These are phyloP conservation scores for Plenodomus tracheiphilus DNA, from an alignment of 2,329 filamentous ascomycete genomes.

Conservation along the genomic window DNA sequence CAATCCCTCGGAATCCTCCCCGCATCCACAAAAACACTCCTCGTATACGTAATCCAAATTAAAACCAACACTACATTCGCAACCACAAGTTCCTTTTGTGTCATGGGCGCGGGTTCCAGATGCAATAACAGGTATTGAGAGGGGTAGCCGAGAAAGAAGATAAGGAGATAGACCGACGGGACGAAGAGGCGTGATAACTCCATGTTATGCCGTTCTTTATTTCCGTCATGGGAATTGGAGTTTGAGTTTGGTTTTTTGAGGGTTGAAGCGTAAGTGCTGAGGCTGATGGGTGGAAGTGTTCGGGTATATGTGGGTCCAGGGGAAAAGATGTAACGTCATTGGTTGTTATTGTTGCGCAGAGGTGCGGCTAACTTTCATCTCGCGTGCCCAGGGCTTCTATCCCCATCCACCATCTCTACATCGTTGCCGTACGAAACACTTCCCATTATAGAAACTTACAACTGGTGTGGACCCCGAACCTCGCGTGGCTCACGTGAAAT, in stretches of 20 bases:
- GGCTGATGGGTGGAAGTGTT: background rate
- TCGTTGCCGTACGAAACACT: too few species aligned
- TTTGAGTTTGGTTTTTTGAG: background rate
- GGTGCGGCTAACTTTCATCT: background rate
- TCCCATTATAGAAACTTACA: background rate
- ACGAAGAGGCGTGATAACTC: constrained; percentile 59
- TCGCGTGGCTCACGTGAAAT: background rate
- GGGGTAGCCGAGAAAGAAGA: constrained; percentile 70
- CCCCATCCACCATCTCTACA: constrained; percentile 2
- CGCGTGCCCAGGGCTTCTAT: background rate
- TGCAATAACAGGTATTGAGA: constrained; percentile 71
- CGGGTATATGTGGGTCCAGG: background rate
- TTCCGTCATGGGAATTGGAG: background rate
- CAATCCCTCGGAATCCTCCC: constrained; percentile 54
- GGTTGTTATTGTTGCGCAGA: background rate
- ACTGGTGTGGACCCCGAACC: background rate
- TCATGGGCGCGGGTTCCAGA: constrained; percentile 62
- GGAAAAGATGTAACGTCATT: constrained; percentile 24
- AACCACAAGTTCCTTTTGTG: constrained; percentile 57
- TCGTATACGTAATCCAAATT: constrained; percentile 71
- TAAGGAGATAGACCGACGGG: constrained; percentile 68
- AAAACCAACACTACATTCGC: constrained; percentile 69
- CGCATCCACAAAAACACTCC: constrained; percentile 63
- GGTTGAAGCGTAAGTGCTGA: constrained; percentile 1
- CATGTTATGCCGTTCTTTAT: constrained; percentile 11